phyloP scores from a whole-genome alignment of 2,329 filamentous ascomycete species.

The Calonectria montana region DNA sequence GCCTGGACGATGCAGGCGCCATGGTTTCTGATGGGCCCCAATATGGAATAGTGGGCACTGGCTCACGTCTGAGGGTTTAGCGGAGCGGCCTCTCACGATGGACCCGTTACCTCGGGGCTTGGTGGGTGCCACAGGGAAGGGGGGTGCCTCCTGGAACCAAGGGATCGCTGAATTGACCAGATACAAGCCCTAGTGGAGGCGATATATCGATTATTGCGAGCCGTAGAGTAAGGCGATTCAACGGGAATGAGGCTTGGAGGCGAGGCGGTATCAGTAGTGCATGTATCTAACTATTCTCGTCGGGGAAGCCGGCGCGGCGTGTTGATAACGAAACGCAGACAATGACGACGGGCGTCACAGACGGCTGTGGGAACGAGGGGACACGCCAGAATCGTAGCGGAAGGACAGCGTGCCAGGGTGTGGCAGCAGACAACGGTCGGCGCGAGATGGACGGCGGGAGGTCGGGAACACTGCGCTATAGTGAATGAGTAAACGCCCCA shows the following conservation, averaged over 20 bases:
- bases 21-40: slow-evolving; percentile 57
- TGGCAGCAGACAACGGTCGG: slow-evolving; percentile 27
- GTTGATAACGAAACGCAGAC: slow-evolving; percentile 22
- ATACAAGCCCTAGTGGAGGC: slow-evolving; percentile 33
- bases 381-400: slow-evolving; percentile 40
- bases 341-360: slow-evolving; percentile 34
- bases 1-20: slow-evolving; percentile 69
- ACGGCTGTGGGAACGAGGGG: slow-evolving; percentile 36
- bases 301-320: slow-evolving; percentile 33
- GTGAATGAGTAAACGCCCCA: slow-evolving; percentile 30
- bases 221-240: slow-evolving; percentile 26
- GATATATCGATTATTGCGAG: slow-evolving; percentile 35
- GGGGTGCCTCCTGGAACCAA: slow-evolving; percentile 40
- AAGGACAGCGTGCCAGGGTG: slow-evolving; percentile 40
- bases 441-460: slow-evolving; percentile 37
- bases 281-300: slow-evolving; percentile 34
- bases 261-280: slow-evolving; percentile 36
- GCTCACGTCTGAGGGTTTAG: slow-evolving; percentile 46
- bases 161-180: slow-evolving; percentile 25
- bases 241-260: slow-evolving; percentile 19
- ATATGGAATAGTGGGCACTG: slow-evolving; percentile 48
- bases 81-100: slow-evolving; percentile 48
- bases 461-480: slow-evolving; percentile 15
- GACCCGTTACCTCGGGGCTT: slow-evolving; percentile 47
- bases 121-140: slow-evolving; percentile 44